These are phyloP conservation scores for Fraxinus quadrangulata DNA, from an alignment of 257 asterid genomes.

Conservation along the genomic window DNA sequence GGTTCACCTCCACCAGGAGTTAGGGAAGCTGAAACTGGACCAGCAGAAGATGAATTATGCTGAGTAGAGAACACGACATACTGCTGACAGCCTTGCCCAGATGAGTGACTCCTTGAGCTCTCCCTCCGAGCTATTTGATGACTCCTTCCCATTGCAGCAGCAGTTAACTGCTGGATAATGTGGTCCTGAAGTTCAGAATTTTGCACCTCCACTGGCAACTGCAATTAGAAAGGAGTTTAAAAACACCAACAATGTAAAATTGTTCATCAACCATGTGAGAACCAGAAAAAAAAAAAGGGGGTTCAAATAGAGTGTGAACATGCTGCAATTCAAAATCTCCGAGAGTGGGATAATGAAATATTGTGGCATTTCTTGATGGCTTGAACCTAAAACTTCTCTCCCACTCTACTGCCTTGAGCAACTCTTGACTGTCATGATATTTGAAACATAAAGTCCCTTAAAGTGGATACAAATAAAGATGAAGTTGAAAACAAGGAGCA, in stretches of 20 bases:
- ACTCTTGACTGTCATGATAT: slow-evolving; percentile 70
- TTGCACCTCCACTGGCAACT: slow-evolving; percentile 68
- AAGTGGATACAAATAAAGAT: neutral
- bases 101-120: slow-evolving; percentile 55
- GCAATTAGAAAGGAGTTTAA: slow-evolving; percentile 4
- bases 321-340: slow-evolving; percentile 77
- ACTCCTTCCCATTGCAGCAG: slow-evolving; percentile 86
- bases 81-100: slow-evolving; percentile 61
- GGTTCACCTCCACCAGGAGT: slow-evolving; percentile 45
- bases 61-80: slow-evolving; percentile 53
- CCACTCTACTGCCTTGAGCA: slow-evolving; percentile 79
- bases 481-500: neutral
- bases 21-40: slow-evolving; percentile 37
- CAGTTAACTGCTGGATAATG: slow-evolving; percentile 87
- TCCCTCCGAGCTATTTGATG: slow-evolving; percentile 65
- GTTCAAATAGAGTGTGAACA: slow-evolving; percentile 42
- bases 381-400: slow-evolving; percentile 62
- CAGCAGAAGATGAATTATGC: slow-evolving; percentile 50
- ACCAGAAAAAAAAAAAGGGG: slow-evolving; percentile 1
- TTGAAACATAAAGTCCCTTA: neutral
- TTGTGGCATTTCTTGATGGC: slow-evolving; percentile 60
- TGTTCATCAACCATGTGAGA: too few species aligned
- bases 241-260: too few species aligned
- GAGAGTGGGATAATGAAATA: slow-evolving; percentile 75
- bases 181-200: slow-evolving; percentile 80